Evolutionary conservation across 805 yeast species (phyloP).

Genomic region (Naumovozyma baii): DNA sequence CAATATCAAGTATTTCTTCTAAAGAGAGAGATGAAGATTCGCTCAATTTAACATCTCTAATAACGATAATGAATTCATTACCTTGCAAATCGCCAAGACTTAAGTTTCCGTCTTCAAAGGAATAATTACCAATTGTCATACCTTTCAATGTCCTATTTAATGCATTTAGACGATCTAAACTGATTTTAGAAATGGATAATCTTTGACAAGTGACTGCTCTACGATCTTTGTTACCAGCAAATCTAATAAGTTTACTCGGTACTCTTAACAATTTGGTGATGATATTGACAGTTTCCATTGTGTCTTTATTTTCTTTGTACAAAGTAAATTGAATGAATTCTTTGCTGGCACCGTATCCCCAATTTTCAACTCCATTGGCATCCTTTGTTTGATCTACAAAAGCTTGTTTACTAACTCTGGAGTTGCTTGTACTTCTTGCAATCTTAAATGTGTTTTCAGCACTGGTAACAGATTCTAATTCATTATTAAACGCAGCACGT

Average conservation of each 20-base stretch:
- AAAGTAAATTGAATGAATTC: constrained; percentile 66
- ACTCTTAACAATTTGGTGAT: constrained; percentile 64
- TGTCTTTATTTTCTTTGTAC: constrained; percentile 91
- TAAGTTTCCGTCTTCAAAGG: constrained; percentile 51
- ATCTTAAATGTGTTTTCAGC: constrained; percentile 55
- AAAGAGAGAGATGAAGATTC: constrained; percentile 29
- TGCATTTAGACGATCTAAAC: constrained; percentile 64
- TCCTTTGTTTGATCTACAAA: constrained; percentile 31
- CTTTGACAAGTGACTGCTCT: constrained; percentile 92
- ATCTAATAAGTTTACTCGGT: constrained; percentile 61
- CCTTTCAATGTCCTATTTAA: constrained; percentile 71
- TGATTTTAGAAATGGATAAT: constrained; percentile 56
- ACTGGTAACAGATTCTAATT: constrained; percentile 72
- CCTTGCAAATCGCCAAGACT: constrained; percentile 80
- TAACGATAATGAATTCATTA: constrained; percentile 77
- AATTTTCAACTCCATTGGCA: constrained; percentile 47
- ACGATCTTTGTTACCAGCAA: constrained; percentile 95
- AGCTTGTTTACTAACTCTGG: constrained; percentile 33
- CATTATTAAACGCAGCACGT: constrained; percentile 62
- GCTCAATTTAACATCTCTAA: constrained; percentile 53
- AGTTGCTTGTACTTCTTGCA: constrained; percentile 40
- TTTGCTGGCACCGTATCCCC: constrained; percentile 65
- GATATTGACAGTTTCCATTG: constrained; percentile 85
- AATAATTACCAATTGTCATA: constrained; percentile 69
- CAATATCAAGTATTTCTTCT: constrained; percentile 38